Percentiles rank a stretch among this genome's conserved stretches.
Evolutionary conservation across 345 rosid species (phyloP).

Genomic region (Salix udensis): DNA sequence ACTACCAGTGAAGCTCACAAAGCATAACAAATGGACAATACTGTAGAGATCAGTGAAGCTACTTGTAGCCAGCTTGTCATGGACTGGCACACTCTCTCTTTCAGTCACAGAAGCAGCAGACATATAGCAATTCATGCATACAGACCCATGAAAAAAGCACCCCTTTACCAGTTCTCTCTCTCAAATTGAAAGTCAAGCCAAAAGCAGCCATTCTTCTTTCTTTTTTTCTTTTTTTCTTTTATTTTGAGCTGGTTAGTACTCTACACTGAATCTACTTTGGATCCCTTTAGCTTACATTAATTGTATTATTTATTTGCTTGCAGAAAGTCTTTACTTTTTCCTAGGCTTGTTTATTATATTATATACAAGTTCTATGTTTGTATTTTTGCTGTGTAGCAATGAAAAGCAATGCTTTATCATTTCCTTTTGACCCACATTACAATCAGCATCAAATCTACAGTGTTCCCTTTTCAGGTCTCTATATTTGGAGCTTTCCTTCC

Average conservation of each 20-base stretch:
- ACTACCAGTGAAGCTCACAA: too few relatives aligned
- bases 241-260: conserved; percentile 23
- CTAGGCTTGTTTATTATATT: neutral
- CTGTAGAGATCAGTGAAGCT: conserved; percentile 13
- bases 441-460: conserved; percentile 28
- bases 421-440: conserved; percentile 19
- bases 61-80: conserved; percentile 48
- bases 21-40: neutral
- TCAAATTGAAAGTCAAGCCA: neutral
- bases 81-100: conserved; percentile 38
- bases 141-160: neutral
- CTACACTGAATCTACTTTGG: conserved; percentile 25
- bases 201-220: neutral
- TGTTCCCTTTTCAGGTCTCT: conserved; percentile 4
- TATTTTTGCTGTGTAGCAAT: conserved; percentile 25
- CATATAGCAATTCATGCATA: neutral
- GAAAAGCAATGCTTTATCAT: conserved; percentile 20
- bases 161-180: neutral
- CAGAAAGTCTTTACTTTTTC: conserved; percentile 4
- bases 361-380: conserved; percentile 16
- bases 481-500: conserved; percentile 24
- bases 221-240: neutral
- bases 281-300: conserved; percentile 17
- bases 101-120: neutral
- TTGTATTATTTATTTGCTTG: neutral